phyloP scores from a whole-genome alignment of 345 rosid species.

The Abelmoschus esculentus region DNA sequence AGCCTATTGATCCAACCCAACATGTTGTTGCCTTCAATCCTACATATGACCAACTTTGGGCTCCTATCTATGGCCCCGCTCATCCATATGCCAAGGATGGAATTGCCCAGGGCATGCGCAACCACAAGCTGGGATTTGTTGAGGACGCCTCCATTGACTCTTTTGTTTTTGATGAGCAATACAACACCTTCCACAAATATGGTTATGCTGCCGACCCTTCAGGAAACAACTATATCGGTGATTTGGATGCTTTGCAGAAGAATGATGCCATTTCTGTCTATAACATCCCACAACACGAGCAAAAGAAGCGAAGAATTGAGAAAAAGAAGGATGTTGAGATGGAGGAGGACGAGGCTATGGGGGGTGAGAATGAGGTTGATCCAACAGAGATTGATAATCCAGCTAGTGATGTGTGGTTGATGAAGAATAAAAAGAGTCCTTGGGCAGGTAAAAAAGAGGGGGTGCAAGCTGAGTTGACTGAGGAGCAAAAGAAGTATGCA shows the following conservation, averaged over 20 bases:
- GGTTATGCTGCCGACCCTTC: constrained; percentile 96
- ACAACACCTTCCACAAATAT: constrained; percentile 77
- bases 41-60: constrained; percentile 89
- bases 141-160: constrained; percentile 85
- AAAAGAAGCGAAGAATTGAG: constrained; percentile 66
- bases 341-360: constrained; percentile 19
- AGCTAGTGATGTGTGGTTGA: constrained; percentile 66
- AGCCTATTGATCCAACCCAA: constrained; percentile 73
- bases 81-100: constrained; percentile 96
- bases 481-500: constrained; percentile 95
- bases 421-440: constrained; percentile 81
- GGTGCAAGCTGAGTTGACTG: constrained; percentile 66
- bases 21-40: constrained; percentile 73
- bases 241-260: constrained; percentile 50
- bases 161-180: constrained; percentile 85
- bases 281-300: constrained; percentile 72
- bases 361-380: constrained; percentile 20
- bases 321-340: constrained; percentile 38
- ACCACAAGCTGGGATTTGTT: constrained; percentile 93
- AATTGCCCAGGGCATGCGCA: constrained; percentile 88
- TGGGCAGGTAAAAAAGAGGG: constrained; percentile 97
- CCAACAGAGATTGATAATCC: constrained; percentile 66
- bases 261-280: constrained; percentile 70
- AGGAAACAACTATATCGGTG: constrained; percentile 68
- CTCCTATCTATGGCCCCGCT: constrained; percentile 77